These are phyloP conservation scores for Globisporangium yorkense DNA, from an alignment of 352 stramenopile genomes.

Conservation along the genomic window DNA sequence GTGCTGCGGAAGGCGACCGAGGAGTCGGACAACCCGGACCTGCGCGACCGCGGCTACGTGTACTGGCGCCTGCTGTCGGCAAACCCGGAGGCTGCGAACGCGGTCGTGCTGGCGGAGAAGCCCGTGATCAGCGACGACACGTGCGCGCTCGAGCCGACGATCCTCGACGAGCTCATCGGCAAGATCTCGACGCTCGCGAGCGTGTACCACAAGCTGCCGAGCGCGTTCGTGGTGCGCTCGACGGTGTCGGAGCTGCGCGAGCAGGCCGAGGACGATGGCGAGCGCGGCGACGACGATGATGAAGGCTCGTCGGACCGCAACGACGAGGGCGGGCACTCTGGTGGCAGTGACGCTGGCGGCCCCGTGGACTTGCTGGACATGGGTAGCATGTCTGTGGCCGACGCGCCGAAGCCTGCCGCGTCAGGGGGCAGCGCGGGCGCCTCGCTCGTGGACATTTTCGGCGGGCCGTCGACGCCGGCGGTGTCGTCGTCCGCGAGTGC, in stretches of 20 bases:
- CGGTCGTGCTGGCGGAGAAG: conserved; percentile 97
- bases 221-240: conserved; percentile 79
- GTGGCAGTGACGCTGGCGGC: conserved; percentile 20
- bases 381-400: conserved; percentile 72
- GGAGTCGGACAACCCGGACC: conserved; percentile 97
- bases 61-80: conserved; percentile 99
- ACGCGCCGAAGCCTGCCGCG: conserved; percentile 32
- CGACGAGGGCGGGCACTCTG: conserved; percentile 31
- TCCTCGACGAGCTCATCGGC: conserved; percentile 95
- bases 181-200: conserved; percentile 97
- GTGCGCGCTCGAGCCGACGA: conserved; percentile 90
- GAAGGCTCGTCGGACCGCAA: conserved; percentile 53
- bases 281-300: conserved; percentile 42
- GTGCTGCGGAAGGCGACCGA: conserved; percentile 98
- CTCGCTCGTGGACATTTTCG: conserved; percentile 84
- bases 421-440: conserved; percentile 22
- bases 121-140: conserved; percentile 99
- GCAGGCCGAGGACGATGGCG: conserved; percentile 53
- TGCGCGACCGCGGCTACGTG: conserved; percentile 98
- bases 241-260: conserved; percentile 72
- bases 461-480: conserved; percentile 32
- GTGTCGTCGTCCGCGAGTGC: conserved; percentile 17
- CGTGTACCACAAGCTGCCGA: conserved; percentile 97
- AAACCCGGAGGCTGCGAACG: conserved; percentile 97
- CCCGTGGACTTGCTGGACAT: conserved; percentile 82